Evolutionary conservation across 192 early-diverging fungal genomes (phyloP).

Genomic region (Backusella luteola): DNA sequence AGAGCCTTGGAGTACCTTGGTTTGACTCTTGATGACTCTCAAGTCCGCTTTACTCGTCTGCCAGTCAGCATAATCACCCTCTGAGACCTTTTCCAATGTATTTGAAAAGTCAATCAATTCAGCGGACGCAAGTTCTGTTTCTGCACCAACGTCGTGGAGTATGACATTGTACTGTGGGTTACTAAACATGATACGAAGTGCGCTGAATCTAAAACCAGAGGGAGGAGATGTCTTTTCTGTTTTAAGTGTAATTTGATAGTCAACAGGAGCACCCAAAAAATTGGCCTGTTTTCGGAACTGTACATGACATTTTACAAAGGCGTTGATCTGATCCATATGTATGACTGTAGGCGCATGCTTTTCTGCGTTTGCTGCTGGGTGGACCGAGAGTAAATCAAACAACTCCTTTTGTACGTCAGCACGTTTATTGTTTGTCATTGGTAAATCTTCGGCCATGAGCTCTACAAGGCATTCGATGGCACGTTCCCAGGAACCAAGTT

Average conservation of each 20-base stretch:
- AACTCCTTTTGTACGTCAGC: slow-evolving; percentile 42
- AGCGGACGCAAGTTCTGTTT: not conserved
- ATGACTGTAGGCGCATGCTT: slow-evolving; percentile 34
- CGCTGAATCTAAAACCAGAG: slow-evolving; percentile 41
- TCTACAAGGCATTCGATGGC: slow-evolving; percentile 74
- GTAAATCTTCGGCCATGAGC: slow-evolving; percentile 48
- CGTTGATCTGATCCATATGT: slow-evolving; percentile 63
- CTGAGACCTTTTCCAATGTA: slow-evolving; percentile 4
- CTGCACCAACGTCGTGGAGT: slow-evolving; percentile 31
- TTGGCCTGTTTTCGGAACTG: slow-evolving; percentile 45
- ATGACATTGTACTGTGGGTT: slow-evolving; percentile 54
- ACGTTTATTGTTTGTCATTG: slow-evolving; percentile 27
- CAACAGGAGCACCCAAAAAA: slow-evolving; percentile 54
- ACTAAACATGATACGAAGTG: slow-evolving; percentile 58
- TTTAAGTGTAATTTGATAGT: slow-evolving; percentile 59
- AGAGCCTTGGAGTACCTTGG: slow-evolving; percentile 57
- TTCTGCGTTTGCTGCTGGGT: slow-evolving; percentile 21
- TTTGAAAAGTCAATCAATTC: slow-evolving; percentile 33
- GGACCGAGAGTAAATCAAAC: slow-evolving; percentile 26
- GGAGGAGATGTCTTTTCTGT: slow-evolving; percentile 47
- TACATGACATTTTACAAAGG: slow-evolving; percentile 52
- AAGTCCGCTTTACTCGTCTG: slow-evolving; percentile 45
- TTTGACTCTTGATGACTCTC: slow-evolving; percentile 46
- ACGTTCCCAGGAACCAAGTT: slow-evolving; percentile 56
- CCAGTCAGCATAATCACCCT: slow-evolving; percentile 22